Conservation (phyloP, 208 protist species). For the Wallacemonas sp. region DNA sequence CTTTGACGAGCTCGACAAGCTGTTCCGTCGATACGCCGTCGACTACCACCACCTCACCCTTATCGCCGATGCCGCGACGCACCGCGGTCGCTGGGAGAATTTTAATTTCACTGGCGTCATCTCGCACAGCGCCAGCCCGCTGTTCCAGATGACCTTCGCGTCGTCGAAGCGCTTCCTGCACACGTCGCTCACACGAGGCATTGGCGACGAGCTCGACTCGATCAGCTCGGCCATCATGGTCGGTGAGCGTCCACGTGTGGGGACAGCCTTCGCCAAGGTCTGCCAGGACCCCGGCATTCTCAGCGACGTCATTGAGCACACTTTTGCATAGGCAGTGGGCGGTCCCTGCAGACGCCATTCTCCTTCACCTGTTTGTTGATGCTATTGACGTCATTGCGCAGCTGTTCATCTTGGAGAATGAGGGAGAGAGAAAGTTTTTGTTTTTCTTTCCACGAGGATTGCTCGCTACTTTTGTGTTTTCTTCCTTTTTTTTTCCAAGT, state of each 20-base stretch:
- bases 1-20: slow-evolving; percentile 83
- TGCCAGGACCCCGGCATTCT: slow-evolving; percentile 53
- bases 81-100: slow-evolving; percentile 87
- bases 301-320: slow-evolving; percentile 74
- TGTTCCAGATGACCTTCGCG: slow-evolving; percentile 93
- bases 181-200: slow-evolving; percentile 71
- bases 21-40: slow-evolving; percentile 88
- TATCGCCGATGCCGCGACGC: slow-evolving; percentile 87
- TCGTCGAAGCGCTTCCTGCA: slow-evolving; percentile 85
- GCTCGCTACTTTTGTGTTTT: not conserved
- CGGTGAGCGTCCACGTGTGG: slow-evolving; percentile 82
- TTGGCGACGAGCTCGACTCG: slow-evolving; percentile 78
- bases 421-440: not conserved
- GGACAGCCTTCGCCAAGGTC: slow-evolving; percentile 74
- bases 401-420: too few relatives aligned
- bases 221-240: slow-evolving; percentile 91
- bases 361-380: too few relatives aligned
- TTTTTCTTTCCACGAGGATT: not conserved
- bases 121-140: slow-evolving; percentile 77
- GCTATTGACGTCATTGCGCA: too few relatives aligned
- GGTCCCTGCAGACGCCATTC: too few relatives aligned
- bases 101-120: slow-evolving; percentile 90
- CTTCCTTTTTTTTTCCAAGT: not conserved
- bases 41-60: slow-evolving; percentile 87
- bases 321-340: slow-evolving; percentile 48